These are phyloP conservation scores for Suillus occidentalis DNA, from an alignment of 768 basidiomycete genomes.

Conservation along the genomic window DNA sequence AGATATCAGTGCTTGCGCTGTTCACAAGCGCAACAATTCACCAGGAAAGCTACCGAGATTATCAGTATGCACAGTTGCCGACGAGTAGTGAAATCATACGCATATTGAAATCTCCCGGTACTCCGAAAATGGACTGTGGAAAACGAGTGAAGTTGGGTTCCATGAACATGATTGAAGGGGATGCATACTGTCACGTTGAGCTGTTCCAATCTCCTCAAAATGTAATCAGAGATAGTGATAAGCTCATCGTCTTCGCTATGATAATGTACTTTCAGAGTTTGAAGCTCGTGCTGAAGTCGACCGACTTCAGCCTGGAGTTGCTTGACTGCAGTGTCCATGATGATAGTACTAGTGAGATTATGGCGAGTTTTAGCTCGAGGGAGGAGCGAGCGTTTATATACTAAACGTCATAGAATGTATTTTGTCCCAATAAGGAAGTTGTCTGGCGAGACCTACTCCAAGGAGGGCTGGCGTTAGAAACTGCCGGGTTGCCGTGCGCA, in stretches of 20 bases:
- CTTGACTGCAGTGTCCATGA: slow-evolving; percentile 16
- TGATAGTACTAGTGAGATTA: slow-evolving; percentile 1
- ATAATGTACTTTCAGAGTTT: slow-evolving; percentile 34
- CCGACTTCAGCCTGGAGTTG: slow-evolving; percentile 45
- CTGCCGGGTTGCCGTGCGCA: no score
- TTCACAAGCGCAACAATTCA: slow-evolving; percentile 12
- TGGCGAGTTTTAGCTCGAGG: neutral
- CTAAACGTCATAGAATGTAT: neutral
- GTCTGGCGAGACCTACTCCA: no score
- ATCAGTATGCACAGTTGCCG: slow-evolving; percentile 6
- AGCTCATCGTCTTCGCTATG: slow-evolving; percentile 33
- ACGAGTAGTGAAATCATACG: slow-evolving; percentile 30
- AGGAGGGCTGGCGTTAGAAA: no score
- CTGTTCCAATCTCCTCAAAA: slow-evolving; percentile 62
- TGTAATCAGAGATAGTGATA: slow-evolving; percentile 57
- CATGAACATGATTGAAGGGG: neutral
- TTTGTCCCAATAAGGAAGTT: neutral
- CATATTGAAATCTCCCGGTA: slow-evolving; percentile 88
- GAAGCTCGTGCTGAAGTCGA: slow-evolving; percentile 48
- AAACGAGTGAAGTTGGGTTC: neutral
- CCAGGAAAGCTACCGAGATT: slow-evolving; percentile 25
- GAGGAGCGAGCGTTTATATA: neutral
- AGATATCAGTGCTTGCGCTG: neutral
- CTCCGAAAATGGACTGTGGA: slow-evolving; percentile 72
- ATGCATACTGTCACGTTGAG: slow-evolving; percentile 57